Conservation (phyloP, 179 eudicot species). For the Heliamphora pulchella region DNA sequence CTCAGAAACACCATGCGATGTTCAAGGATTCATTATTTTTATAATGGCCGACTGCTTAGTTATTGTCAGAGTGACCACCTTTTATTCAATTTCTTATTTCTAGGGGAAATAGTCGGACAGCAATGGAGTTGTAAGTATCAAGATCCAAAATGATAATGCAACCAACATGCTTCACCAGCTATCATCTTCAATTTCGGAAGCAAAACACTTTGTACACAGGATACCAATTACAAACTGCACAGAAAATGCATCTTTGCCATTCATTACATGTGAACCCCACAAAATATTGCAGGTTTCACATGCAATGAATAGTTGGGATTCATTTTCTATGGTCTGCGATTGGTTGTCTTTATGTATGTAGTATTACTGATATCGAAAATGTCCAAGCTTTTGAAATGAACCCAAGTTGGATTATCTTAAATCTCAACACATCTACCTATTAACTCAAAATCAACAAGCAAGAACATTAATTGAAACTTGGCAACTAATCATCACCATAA, state of each 20-base stretch:
- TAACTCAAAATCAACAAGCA: background rate
- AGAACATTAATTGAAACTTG: background rate
- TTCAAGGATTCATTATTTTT: background rate
- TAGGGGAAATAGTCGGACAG: background rate
- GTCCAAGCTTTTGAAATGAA: background rate
- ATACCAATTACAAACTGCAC: no score
- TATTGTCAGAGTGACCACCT: background rate
- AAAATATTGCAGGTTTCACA: no score
- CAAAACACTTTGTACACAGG: no score
- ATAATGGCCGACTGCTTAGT: background rate
- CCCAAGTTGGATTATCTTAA: background rate
- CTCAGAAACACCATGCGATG: background rate
- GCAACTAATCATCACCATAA: conserved; percentile 4
- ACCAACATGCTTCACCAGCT: conserved; percentile 4
- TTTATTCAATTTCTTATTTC: background rate
- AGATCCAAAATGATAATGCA: background rate
- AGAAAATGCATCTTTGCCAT: no score
- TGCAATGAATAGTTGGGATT: no score
- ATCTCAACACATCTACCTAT: conserved; percentile 5
- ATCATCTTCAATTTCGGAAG: background rate
- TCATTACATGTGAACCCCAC: no score
- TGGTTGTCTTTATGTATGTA: no score
- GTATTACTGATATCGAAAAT: background rate
- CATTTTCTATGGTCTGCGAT: no score
- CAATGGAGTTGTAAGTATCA: no score